These are phyloP conservation scores for Ceriops tagal DNA, from an alignment of 345 rosid genomes.

Conservation along the genomic window DNA sequence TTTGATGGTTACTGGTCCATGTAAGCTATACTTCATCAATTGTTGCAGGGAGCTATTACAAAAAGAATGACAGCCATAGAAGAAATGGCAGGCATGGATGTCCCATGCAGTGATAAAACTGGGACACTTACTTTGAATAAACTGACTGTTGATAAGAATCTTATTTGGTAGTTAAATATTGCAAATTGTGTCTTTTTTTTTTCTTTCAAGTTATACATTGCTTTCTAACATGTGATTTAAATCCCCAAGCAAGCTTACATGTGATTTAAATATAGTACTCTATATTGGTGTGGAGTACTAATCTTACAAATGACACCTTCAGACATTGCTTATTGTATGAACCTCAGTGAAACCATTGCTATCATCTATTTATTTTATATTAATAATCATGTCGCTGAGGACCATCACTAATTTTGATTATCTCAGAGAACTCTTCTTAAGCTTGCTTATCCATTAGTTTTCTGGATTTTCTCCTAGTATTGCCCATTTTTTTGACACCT, in stretches of 20 bases:
- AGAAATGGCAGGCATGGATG: conserved; percentile 79
- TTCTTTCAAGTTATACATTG: background rate
- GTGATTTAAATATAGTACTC: too few relatives aligned
- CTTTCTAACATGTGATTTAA: conserved; percentile 7
- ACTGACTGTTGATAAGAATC: conserved; percentile 55
- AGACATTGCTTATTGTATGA: too few relatives aligned
- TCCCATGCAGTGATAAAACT: conserved; percentile 63
- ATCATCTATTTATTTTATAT: too few relatives aligned
- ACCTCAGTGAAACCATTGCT: too few relatives aligned
- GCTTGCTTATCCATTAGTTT: too few relatives aligned
- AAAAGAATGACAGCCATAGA: conserved; percentile 76
- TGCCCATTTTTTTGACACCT: too few relatives aligned
- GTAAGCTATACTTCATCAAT: background rate
- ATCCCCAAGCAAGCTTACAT: conserved; percentile 18
- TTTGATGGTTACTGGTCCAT: conserved; percentile 2
- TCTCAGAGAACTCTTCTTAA: too few relatives aligned
- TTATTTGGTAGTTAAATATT: conserved; percentile 20
- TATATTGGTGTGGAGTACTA: too few relatives aligned
- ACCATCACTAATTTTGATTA: too few relatives aligned
- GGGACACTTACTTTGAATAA: conserved; percentile 54
- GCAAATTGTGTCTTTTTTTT: background rate
- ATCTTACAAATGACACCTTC: too few relatives aligned
- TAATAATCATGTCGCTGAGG: too few relatives aligned
- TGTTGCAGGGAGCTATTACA: conserved; percentile 60
- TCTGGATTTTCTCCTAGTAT: too few relatives aligned